Base-by-base conservation (phyloP, 352 stramenopile genomes). In the Sclerospora graminicola region DNA sequence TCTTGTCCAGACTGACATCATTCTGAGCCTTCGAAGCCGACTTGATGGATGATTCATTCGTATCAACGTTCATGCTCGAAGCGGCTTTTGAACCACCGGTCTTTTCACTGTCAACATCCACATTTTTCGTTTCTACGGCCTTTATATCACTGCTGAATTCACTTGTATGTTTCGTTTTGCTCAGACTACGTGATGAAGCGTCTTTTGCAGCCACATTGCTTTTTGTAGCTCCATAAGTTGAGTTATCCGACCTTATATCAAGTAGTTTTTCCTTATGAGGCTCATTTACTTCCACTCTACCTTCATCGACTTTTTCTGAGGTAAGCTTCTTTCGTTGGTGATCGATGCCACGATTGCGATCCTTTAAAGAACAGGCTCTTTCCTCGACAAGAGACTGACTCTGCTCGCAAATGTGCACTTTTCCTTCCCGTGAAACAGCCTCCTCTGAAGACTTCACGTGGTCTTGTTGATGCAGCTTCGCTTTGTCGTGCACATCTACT, bases 41-140 rank as follows among this genome's bases (percentile, higher is more conserved):
- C 13, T 36, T 11, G 6, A 33, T 32, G 11, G 27, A 26, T 48
- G 23, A 1, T 28, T 48, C 19, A 26, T 14, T 8, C 5, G 16
- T 26, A 16, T 41, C 13, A 35, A 30, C 26, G 1, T 4, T 27
- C 9, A 11, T 16, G 18, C n/a, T 41, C 8, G 14, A 3, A 44
- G 24, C 19, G 8, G 13, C 8, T 8, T 51, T 26, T 33, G 45
- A 16, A 21, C 5, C 18, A 42, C n/a, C 29, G n/a, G 8, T 26
- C 5, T 26, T 40, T 9, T 44, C 35, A 2, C 36, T 37, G 18
- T 34, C 16, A 10, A 28, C 5, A 41, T 45, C 31, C 11, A 29
- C 29, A 40, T 13, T 44, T 51, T 54, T 38, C 8, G 55, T 35
- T 42, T 61, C 37, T 20, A 8, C 13, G 24, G 40, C 18, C 18